phyloP scores from a whole-genome alignment of 306 rosid species.

The Gastrolobium villosum region DNA sequence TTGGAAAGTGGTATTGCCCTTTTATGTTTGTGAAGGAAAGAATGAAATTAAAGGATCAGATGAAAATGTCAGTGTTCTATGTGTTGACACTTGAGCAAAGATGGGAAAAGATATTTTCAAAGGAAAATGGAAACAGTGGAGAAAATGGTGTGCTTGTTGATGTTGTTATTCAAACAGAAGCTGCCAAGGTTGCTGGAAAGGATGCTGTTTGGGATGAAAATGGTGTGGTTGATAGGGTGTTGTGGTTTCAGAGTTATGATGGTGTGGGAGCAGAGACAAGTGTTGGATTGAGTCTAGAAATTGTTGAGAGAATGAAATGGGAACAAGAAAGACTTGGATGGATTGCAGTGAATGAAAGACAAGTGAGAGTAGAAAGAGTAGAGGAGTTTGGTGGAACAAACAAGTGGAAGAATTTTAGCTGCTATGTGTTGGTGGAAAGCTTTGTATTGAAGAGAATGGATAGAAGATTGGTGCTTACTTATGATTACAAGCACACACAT shows the following conservation, averaged over 20 bases:
- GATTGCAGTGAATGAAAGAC: not conserved
- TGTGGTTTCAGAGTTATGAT: slow-evolving; percentile 60
- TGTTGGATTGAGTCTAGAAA: slow-evolving; percentile 47
- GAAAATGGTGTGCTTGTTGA: slow-evolving; percentile 47
- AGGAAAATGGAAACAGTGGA: not conserved
- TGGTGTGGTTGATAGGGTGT: not conserved
- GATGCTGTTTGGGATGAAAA: slow-evolving; percentile 42
- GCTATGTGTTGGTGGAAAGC: slow-evolving; percentile 58
- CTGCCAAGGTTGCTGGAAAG: slow-evolving; percentile 40
- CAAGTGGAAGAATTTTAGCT: slow-evolving; percentile 53
- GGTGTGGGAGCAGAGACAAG: slow-evolving; percentile 24
- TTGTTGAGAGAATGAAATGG: slow-evolving; percentile 57
- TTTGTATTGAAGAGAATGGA: slow-evolving; percentile 60
- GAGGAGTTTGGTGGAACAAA: not conserved
- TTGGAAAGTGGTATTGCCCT: slow-evolving; percentile 73
- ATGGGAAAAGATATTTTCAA: slow-evolving; percentile 56
- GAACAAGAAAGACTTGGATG: slow-evolving; percentile 41
- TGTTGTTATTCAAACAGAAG: slow-evolving; percentile 50
- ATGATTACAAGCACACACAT: slow-evolving; percentile 61
- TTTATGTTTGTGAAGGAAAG: slow-evolving; percentile 61
- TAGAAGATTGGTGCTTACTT: slow-evolving; percentile 54
- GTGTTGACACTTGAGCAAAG: slow-evolving; percentile 64
- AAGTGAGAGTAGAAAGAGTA: not conserved
- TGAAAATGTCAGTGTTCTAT: slow-evolving; percentile 55
- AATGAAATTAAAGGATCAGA: slow-evolving; percentile 37